These are phyloP conservation scores for Ceratocystis cubensis DNA, from an alignment of 2,329 filamentous ascomycete genomes.

Conservation along the genomic window DNA sequence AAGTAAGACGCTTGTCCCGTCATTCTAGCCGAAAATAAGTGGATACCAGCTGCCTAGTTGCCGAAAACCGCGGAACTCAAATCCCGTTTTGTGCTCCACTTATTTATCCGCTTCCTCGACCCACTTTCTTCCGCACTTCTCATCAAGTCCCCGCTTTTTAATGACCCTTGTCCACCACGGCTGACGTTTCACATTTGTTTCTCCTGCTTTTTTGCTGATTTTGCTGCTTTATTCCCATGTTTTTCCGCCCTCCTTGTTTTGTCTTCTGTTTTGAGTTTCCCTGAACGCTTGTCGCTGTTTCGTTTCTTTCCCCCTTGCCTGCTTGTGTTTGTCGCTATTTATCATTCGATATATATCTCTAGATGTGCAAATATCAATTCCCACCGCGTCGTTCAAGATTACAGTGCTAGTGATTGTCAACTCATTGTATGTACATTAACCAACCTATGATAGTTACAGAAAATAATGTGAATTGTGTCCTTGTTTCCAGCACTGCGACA, in stretches of 20 bases:
- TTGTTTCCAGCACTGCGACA: not conserved
- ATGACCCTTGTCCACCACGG: not conserved
- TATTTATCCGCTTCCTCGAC: too few species aligned
- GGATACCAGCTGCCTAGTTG: too few species aligned
- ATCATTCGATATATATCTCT: constrained; percentile 5
- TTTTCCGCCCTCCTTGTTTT: not conserved
- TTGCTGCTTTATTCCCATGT: not conserved
- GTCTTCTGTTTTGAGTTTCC: not conserved
- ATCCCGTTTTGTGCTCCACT: too few species aligned
- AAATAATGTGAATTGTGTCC: not conserved
- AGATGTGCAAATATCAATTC: constrained; percentile 4
- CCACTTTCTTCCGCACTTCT: too few species aligned
- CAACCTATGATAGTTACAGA: not conserved
- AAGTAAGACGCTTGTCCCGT: constrained; percentile 9
- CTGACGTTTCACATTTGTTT: not conserved
- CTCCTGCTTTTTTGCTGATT: not conserved
- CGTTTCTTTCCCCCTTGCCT: not conserved
- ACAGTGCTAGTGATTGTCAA: not conserved
- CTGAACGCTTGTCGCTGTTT: not conserved
- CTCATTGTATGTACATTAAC: not conserved
- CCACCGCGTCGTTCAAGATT: not conserved
- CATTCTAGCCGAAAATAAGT: too few species aligned
- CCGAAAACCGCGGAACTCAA: too few species aligned
- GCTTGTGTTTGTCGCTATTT: not conserved
- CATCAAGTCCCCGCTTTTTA: too few species aligned